Percentiles rank a stretch among this genome's conserved stretches.
phyloP scores from a whole-genome alignment of 2,329 filamentous ascomycete species.

The Aspergillus oerlinghausenensis region DNA sequence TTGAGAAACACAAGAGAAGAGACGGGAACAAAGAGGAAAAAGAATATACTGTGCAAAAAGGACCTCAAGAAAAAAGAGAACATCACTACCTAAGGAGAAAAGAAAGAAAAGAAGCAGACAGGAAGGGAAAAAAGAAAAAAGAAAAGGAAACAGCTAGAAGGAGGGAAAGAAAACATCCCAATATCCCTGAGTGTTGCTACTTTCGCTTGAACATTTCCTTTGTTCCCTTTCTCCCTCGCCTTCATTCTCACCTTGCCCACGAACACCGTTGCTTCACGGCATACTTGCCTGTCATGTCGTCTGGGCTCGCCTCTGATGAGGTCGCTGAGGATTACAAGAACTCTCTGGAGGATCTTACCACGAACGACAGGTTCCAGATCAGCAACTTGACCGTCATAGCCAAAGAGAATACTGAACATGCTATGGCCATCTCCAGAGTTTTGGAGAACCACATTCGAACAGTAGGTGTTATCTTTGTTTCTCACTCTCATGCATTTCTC shows the following conservation, averaged over 20 bases:
- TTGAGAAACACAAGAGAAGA: conserved; percentile 7
- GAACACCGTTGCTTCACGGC: not conserved
- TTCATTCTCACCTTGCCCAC: not conserved
- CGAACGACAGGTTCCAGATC: conserved; percentile 92
- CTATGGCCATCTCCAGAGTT: conserved; percentile 83
- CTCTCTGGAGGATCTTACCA: conserved; percentile 83
- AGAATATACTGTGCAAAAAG: conserved; percentile 14
- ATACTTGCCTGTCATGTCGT: conserved; percentile 55
- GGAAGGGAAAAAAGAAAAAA: conserved; percentile 10
- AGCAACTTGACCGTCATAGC: conserved; percentile 96
- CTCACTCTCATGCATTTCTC: conserved; percentile 9
- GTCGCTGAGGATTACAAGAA: conserved; percentile 93
- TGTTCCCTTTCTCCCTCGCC: conserved; percentile 8
- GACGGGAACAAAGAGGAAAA: conserved; percentile 15
- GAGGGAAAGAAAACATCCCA: conserved; percentile 10
- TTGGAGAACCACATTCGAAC: conserved; percentile 90
- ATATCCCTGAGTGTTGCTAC: conserved; percentile 7
- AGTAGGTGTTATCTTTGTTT: conserved; percentile 57
- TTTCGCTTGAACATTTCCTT: conserved; percentile 3
- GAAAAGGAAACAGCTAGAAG: conserved; percentile 11
- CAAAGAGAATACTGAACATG: conserved; percentile 94
- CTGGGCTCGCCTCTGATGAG: conserved; percentile 64
- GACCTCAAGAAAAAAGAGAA: conserved; percentile 6
- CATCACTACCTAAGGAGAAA: not conserved
- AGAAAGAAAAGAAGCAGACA: conserved; percentile 6